Base-by-base conservation (phyloP, 1,284 basidiomycete genomes). In the Trametes polyzona region DNA sequence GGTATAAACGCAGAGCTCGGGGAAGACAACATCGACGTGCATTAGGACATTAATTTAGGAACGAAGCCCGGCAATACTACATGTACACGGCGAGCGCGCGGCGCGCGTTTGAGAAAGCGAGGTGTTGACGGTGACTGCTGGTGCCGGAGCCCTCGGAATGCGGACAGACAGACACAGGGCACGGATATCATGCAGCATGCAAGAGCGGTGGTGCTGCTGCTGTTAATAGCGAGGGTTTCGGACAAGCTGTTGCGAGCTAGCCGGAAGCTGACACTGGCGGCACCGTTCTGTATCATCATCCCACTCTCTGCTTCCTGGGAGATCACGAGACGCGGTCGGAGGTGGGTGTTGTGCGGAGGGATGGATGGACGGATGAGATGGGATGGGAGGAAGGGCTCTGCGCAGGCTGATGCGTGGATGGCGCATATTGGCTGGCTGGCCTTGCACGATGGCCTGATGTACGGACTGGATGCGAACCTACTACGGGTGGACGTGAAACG, bases 21-120 rank as follows among this genome's bases (percentile, higher is more conserved):
- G 30, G 9, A 16, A 11, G 47, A 49, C 47, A 40, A 49, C 37
- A 50, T 7, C 37, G 48, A 40, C 48, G 52, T 42, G 53, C 61
- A 62, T 62, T 62, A 62, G 52, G 47, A 40, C 55, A 62, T 62
- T 62, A 62, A 62, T 52, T 62, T 62, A 62, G 57, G 54, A 54
- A 41, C 57, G 55, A 46, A 57, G 52, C 55, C 51, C 57, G 61
- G 61, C 57, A 59, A 55, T 58, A 62, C 60, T 62, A 62, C 57
- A 62, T 57, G 61, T 62, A 62, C 61, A 62, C 54, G 52, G 51
- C 51, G 35, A 44, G 48, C 47, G 51, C 43, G 35, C 32, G 50
- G 32, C 11, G 37, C 27, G 35, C 19, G 47, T 6, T 36, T 4
- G 47, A 10, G 36, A 14, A 29, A 11, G 17, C 36, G 35, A 3